These are phyloP conservation scores for Globisporangium nunn DNA, from an alignment of 352 stramenopile species.

Conservation along the genomic window DNA sequence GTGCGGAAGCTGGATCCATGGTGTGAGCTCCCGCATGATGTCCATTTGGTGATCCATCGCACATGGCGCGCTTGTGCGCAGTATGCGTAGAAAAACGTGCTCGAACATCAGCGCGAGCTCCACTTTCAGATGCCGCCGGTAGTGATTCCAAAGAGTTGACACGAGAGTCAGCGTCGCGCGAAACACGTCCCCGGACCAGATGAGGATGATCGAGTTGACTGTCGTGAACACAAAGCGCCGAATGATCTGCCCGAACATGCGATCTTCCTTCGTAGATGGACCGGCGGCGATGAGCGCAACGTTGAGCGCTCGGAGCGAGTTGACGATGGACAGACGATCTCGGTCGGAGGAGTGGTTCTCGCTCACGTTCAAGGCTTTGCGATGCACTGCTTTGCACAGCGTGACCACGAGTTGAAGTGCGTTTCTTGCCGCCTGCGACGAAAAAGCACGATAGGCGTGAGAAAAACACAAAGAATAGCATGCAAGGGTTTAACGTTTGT, in stretches of 20 bases:
- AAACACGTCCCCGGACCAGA: constrained; percentile 56
- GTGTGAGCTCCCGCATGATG: constrained; percentile 74
- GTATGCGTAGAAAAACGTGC: constrained; percentile 70
- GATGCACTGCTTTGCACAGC: constrained; percentile 63
- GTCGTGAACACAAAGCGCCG: constrained; percentile 69
- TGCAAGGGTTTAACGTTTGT: background rate
- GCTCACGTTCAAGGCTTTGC: constrained; percentile 28
- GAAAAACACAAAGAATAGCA: background rate
- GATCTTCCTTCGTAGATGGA: constrained; percentile 38
- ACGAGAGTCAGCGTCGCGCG: constrained; percentile 51
- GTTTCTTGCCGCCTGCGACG: constrained; percentile 54
- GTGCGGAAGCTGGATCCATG: constrained; percentile 76
- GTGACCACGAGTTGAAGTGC: constrained; percentile 70
- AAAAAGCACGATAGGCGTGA: background rate
- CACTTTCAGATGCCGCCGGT: constrained; percentile 75
- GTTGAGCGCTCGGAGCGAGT: constrained; percentile 65
- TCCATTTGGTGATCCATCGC: constrained; percentile 54
- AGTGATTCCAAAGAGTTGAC: constrained; percentile 82
- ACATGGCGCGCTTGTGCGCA: constrained; percentile 37
- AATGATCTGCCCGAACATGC: constrained; percentile 67
- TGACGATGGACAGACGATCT: constrained; percentile 54
- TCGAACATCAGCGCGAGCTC: constrained; percentile 80
- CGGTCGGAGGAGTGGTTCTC: constrained; percentile 26
- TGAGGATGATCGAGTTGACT: constrained; percentile 52
- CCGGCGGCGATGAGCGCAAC: constrained; percentile 56